Evolutionary conservation across 495 filamentous ascomycete genomes (phyloP).

Genomic region (Staphylotrichum longicolle): DNA sequence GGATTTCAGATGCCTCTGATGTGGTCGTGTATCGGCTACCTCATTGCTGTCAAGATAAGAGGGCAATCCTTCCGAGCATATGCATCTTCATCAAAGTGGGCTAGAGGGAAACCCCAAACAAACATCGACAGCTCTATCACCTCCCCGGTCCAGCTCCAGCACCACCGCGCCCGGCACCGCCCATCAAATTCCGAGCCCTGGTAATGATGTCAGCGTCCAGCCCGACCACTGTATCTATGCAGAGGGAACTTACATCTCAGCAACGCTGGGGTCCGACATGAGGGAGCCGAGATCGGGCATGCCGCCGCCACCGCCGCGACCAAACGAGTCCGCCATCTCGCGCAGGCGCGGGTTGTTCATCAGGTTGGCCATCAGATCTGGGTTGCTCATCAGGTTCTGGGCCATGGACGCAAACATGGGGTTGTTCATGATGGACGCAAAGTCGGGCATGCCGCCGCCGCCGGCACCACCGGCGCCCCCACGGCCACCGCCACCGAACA

Average conservation of each 20-base stretch:
- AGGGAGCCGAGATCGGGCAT: slow-evolving; percentile 80
- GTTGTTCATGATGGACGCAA: slow-evolving; percentile 85
- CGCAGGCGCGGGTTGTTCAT: slow-evolving; percentile 91
- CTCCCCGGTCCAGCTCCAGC: slow-evolving; percentile 15
- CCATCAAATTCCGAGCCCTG: slow-evolving; percentile 79
- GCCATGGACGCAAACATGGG: slow-evolving; percentile 97
- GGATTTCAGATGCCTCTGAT: too few species aligned
- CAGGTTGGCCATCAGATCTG: slow-evolving; percentile 79
- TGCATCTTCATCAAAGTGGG: too few species aligned
- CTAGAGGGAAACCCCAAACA: too few species aligned
- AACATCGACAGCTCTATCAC: not conserved
- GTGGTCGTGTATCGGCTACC: too few species aligned
- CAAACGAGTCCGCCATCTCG: slow-evolving; percentile 73
- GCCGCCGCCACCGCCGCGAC: slow-evolving; percentile 59
- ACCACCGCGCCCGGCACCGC: slow-evolving; percentile 51
- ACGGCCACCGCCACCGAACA: slow-evolving; percentile 63
- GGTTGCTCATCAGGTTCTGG: slow-evolving; percentile 94
- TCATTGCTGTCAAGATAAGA: too few species aligned
- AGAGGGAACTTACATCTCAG: slow-evolving; percentile 74
- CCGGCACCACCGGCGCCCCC: slow-evolving; percentile 53
- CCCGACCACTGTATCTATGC: not conserved
- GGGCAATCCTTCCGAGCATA: too few species aligned
- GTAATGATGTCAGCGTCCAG: slow-evolving; percentile 12
- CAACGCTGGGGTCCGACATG: slow-evolving; percentile 89
- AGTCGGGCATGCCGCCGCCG: slow-evolving; percentile 77